These are phyloP conservation scores for Trichoderma asperelloides DNA, from an alignment of 495 filamentous ascomycete genomes.

Conservation along the genomic window DNA sequence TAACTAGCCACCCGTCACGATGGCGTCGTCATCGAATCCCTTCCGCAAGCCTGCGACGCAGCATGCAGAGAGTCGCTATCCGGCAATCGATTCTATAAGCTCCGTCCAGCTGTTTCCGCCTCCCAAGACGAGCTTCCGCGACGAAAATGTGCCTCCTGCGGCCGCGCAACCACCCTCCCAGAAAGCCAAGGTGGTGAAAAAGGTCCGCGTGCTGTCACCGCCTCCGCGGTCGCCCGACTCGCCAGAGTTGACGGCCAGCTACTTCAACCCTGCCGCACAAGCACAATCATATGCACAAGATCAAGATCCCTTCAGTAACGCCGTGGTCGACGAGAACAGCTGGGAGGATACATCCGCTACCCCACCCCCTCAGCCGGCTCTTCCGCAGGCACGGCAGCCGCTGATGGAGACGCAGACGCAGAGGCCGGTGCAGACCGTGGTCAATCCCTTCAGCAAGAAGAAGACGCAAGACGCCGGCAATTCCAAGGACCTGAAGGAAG, in stretches of 20 bases:
- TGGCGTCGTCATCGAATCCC: slow-evolving; percentile 5
- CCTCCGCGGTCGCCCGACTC: slow-evolving; percentile 42
- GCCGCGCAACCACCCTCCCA: slow-evolving; percentile 25
- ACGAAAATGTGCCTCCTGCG: neutral
- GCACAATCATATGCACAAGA: slow-evolving; percentile 17
- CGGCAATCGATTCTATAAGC: neutral
- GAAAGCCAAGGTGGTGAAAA: slow-evolving; percentile 42
- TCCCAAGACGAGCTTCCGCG: neutral
- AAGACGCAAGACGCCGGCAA: slow-evolving; percentile 34
- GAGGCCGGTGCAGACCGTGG: slow-evolving; percentile 21
- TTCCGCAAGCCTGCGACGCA: slow-evolving; percentile 5
- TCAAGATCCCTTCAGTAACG: slow-evolving; percentile 19
- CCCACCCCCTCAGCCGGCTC: neutral
- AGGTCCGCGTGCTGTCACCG: slow-evolving; percentile 47
- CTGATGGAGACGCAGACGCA: neutral
- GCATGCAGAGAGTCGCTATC: neutral
- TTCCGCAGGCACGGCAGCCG: slow-evolving; percentile 6
- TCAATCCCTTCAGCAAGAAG: slow-evolving; percentile 40
- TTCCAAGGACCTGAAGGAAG: neutral
- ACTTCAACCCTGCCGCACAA: slow-evolving; percentile 17
- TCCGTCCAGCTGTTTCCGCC: slow-evolving; percentile 2
- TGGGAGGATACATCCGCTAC: slow-evolving; percentile 7
- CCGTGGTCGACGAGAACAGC: slow-evolving; percentile 15
- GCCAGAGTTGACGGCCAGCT: slow-evolving; percentile 16
- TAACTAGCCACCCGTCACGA: neutral